Evolutionary conservation across 1,284 basidiomycete genomes (phyloP).

Genomic region (Leccinum subrobustum): DNA sequence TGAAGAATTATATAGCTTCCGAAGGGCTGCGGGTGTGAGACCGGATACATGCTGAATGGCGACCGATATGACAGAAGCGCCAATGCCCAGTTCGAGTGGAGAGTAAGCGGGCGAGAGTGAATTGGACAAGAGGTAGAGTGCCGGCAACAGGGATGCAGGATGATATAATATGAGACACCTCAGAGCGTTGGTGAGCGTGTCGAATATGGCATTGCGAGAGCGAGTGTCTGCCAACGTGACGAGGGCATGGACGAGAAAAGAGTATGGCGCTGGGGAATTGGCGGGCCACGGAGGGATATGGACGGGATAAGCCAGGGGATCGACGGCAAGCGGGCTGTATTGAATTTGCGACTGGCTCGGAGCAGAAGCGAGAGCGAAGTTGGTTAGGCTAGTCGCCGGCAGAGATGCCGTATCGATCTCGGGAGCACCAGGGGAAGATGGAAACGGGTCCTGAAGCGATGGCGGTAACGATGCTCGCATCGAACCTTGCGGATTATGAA

Average conservation of each 20-base stretch:
- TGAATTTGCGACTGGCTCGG: background rate
- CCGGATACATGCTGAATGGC: conserved; percentile 85
- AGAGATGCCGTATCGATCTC: conserved; percentile 8
- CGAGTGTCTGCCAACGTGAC: conserved; percentile 72
- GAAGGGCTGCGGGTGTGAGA: conserved; percentile 64
- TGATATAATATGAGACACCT: conserved; percentile 71
- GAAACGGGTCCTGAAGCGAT: conserved; percentile 17
- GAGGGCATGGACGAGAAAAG: conserved; percentile 79
- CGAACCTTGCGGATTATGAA: conserved; percentile 9
- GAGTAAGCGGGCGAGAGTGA: conserved; percentile 79
- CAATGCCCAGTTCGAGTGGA: conserved; percentile 75
- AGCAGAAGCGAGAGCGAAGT: conserved; percentile 6
- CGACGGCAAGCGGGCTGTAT: conserved; percentile 43
- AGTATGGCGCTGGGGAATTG: conserved; percentile 63
- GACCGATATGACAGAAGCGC: conserved; percentile 74
- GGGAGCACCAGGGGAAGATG: conserved; percentile 11
- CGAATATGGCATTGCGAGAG: conserved; percentile 80
- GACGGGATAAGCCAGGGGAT: conserved; percentile 45
- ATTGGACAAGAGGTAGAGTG: conserved; percentile 91
- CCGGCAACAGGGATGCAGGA: conserved; percentile 67
- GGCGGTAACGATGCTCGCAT: conserved; percentile 6
- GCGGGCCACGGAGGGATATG: conserved; percentile 38
- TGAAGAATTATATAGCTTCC: conserved; percentile 58
- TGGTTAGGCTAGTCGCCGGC: conserved; percentile 4
- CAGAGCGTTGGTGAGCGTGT: conserved; percentile 79